Base-by-base conservation (phyloP, 148 eudicot species). In the Tetragonia tetragonoides region DNA sequence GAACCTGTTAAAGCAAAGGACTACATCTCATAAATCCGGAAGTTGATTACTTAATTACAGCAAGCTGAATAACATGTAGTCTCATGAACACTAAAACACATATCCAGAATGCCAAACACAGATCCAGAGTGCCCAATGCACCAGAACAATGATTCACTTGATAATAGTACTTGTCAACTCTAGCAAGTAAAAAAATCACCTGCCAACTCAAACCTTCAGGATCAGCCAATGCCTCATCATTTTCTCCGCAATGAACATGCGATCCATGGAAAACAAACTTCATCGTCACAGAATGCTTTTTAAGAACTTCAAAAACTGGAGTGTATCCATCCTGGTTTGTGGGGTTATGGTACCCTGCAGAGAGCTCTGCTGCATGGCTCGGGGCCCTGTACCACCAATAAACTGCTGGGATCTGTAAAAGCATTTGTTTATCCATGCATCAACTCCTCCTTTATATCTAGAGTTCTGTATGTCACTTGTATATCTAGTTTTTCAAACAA, bases 341-440 rank as follows among this genome's bases (percentile, higher is more conserved):
- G 61, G 95, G 83, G 80, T 89, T 91, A 73, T 86, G 85, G 64
- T 81, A 90, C 39, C 94, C 94, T 73, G 94, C 90, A 10, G 90
- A 88, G 68, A 90, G 90, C 77, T 91, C 94, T 44, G 95, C 89
- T 57, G 95, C 92, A 81, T 91, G 95, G 85, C 91, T 89, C 69
- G 84, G 72, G 51, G 92, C 79, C 68, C 81, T 89, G 84, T 89
- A 89, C 95, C 92, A 91, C 92, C 92, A 91, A 85, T 87, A 83
- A 17, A 89, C 60, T 21, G 89, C 86, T 17, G 94, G 90, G 77
- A 90, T 81, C 94, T 90, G 88, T 76, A 81, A 24, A 65, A 75
- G 63, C 70, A 75, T 75, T 56, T 77, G 66, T 20, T 17, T 64
- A 64, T 37, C 38, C 38, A 23, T 66, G 41, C 20, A 68, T 56